phyloP scores from a whole-genome alignment of 768 basidiomycete genomes.

The Lactarius evosmus region DNA sequence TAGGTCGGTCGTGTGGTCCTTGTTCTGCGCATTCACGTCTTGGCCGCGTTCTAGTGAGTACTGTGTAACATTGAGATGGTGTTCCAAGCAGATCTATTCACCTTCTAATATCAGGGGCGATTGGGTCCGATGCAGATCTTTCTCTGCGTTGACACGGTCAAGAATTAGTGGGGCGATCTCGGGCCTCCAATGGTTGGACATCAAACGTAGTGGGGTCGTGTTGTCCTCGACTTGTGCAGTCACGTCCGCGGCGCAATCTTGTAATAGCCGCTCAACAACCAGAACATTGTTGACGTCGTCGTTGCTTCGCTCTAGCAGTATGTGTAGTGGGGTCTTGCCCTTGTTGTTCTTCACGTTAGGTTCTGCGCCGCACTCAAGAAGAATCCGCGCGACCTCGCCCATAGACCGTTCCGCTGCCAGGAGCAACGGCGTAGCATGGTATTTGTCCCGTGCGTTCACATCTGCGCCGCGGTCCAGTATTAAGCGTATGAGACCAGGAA shows the following conservation, averaged over 20 bases:
- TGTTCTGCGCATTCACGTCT: neutral
- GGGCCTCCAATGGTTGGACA: neutral
- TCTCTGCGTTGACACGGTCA: neutral
- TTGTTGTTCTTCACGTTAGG: too few relatives aligned
- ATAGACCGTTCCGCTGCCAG: too few relatives aligned
- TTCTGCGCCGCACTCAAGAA: too few relatives aligned
- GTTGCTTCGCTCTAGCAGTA: too few relatives aligned
- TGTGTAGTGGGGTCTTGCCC: too few relatives aligned
- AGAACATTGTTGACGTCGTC: too few relatives aligned
- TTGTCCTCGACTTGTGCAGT: neutral
- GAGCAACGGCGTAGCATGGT: too few relatives aligned
- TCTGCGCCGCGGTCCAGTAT: too few relatives aligned
- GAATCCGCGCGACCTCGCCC: too few relatives aligned
- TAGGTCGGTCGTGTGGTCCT: neutral
- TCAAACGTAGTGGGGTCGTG: neutral
- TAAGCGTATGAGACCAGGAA: too few relatives aligned
- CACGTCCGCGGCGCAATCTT: neutral
- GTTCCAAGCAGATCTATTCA: neutral
- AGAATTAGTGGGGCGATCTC: neutral
- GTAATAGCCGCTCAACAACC: neutral
- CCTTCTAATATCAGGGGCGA: neutral
- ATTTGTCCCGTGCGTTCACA: too few relatives aligned
- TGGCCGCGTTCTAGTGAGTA: neutral
- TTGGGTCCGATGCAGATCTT: neutral
- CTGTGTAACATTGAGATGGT: neutral